Evolutionary conservation across 805 yeast genomes (phyloP).

Genomic region (Millerozyma miso): DNA sequence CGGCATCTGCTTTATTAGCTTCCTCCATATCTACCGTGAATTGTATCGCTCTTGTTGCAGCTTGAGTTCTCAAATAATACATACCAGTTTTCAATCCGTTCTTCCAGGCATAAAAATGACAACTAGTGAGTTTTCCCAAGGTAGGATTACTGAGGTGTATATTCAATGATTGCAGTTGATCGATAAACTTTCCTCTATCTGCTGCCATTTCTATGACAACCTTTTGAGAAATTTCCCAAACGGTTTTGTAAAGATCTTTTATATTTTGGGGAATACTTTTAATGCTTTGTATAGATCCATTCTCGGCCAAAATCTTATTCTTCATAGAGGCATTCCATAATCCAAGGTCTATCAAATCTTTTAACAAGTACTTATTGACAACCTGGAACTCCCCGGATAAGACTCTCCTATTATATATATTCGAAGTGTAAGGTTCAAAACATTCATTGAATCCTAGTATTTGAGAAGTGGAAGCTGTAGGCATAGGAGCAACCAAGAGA

Average conservation of each 20-base stretch:
- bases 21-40: constrained; percentile 24
- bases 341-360: constrained; percentile 77
- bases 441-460: constrained; percentile 92
- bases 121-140: constrained; percentile 37
- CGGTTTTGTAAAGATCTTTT: constrained; percentile 83
- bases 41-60: constrained; percentile 35
- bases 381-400: constrained; percentile 92
- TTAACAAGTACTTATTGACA: constrained; percentile 79
- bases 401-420: constrained; percentile 86
- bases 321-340: constrained; percentile 81
- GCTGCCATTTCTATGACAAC: constrained; percentile 83
- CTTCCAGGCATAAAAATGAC: constrained; percentile 41
- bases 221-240: constrained; percentile 93
- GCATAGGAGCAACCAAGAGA: constrained; percentile 90
- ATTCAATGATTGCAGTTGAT: constrained; percentile 47
- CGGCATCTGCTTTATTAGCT: constrained; percentile 4
- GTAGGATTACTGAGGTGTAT: constrained; percentile 35
- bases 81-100: constrained; percentile 37
- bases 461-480: constrained; percentile 97
- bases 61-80: constrained; percentile 38
- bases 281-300: constrained; percentile 83
- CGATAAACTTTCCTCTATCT: constrained; percentile 67
- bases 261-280: constrained; percentile 69
- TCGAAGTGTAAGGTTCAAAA: constrained; percentile 93
- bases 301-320: constrained; percentile 65